phyloP scores from a whole-genome alignment of 768 basidiomycete species.

The Phanerochaete carnosa region DNA sequence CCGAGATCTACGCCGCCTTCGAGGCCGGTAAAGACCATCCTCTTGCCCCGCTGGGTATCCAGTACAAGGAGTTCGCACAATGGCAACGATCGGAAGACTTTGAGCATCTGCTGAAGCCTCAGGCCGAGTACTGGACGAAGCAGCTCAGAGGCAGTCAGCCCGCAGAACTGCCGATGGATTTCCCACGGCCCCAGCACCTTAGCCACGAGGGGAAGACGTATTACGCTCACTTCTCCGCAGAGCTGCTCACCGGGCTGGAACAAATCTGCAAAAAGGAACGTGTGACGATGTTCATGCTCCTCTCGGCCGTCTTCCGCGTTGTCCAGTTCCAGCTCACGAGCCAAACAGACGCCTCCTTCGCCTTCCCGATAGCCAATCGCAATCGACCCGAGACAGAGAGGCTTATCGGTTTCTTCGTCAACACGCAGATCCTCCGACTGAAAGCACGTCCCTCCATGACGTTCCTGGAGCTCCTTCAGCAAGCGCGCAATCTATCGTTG shows the following conservation, averaged over 20 bases:
- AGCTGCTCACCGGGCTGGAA: not conserved
- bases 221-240: not conserved
- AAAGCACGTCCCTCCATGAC: not conserved
- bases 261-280: not conserved
- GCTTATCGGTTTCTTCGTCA: conserved; percentile 5
- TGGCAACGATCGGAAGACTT: not conserved
- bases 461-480: not conserved
- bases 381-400: not conserved
- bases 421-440: not conserved
- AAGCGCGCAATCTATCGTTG: not conserved
- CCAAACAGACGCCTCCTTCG: not conserved
- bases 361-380: not conserved
- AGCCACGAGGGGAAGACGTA: not conserved
- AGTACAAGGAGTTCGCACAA: not conserved
- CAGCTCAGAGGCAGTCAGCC: not conserved
- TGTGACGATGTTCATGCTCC: not conserved
- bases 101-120: not conserved
- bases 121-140: not conserved
- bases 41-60: not conserved
- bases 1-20: not conserved
- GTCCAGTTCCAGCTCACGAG: not conserved
- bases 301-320: not conserved
- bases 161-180: not conserved
- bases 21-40: not conserved
- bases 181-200: not conserved